Evolutionary conservation across 305 asterid genomes (phyloP), one percentile per base, ranked within the genome.

Genomic region (Fraxinus greggii): DNA sequence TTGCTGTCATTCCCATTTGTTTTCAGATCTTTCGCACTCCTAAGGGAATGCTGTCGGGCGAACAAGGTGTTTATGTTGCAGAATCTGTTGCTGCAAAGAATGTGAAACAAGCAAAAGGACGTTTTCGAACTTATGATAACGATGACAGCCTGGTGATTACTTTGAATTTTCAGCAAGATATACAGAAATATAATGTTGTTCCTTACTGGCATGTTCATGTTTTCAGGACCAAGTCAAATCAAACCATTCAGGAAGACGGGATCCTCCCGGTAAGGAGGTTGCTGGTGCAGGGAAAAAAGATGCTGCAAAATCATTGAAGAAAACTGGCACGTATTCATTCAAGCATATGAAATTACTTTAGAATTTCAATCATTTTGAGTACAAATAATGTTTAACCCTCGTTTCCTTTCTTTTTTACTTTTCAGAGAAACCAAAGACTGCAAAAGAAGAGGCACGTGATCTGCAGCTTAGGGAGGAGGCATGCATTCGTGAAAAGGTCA

Each of bases 361-460:
- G 73, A 8, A 73, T 61, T 79, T 51, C 38, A 17, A 26, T 75
- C 72, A 33, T 32, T 61, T 24, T 67, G 51, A 31, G 63, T 23
- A 54, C 76, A 26, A 59, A 40, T 12, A 31, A 23, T 63, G 73
- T 63, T 59, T 81, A 31, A 59, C 61, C 74, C 19, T 24, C 72
- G 54, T 81, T 23, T 81, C 63, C 23, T 78, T 63, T 86, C 67
- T 70, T 75, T 77, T 79, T 36, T 56, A 13, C 83, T 40, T 81
- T 87, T 33, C 82, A 93, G 99, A 95, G 75, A 97, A 94, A 90
- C 86, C 90, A 82, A 97, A 97, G 83, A 91, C 93, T 51, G 95
- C 99, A 63, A 97, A 97, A 89, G 99, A 97, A 88, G 99, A 97
- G 90, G 99, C 98, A 24, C 98, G 95, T 59, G 99, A 94, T 74